phyloP scores from a whole-genome alignment of 2,329 filamentous ascomycete species.

The Paecilomyces dactylethromorphus region DNA sequence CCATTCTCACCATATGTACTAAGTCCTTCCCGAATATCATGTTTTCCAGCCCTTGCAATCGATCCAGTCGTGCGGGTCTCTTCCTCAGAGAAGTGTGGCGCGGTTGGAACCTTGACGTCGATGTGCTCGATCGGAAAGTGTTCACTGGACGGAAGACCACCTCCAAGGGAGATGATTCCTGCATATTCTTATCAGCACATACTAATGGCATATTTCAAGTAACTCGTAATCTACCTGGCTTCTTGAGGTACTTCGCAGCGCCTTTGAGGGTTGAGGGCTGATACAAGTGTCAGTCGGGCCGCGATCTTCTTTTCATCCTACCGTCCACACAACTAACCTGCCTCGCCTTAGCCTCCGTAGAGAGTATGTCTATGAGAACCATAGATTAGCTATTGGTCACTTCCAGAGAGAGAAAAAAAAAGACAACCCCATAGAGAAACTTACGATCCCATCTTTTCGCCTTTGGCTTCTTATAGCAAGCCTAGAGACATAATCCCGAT shows the following conservation, averaged over 20 bases:
- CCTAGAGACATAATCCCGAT: conserved; percentile 16
- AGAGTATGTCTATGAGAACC: conserved; percentile 20
- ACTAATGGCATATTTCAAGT: background rate
- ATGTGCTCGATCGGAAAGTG: conserved; percentile 89
- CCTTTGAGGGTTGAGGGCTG: conserved; percentile 70
- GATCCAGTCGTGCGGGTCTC: conserved; percentile 57
- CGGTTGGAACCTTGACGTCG: conserved; percentile 63
- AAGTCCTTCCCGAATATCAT: conserved; percentile 61
- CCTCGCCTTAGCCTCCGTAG: conserved; percentile 52
- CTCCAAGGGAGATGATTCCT: conserved; percentile 81
- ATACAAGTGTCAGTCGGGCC: conserved; percentile 21
- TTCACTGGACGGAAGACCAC: conserved; percentile 79
- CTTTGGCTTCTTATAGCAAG: conserved; percentile 57
- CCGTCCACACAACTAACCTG: conserved; percentile 22
- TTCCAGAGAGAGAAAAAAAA: background rate
- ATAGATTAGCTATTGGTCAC: background rate
- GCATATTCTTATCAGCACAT: background rate
- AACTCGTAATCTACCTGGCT: conserved; percentile 47
- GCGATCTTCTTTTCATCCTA: background rate
- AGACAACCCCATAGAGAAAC: conserved; percentile 33
- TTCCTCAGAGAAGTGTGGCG: conserved; percentile 64
- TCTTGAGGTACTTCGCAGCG: conserved; percentile 72
- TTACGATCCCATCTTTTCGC: conserved; percentile 80
- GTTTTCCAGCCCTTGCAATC: conserved; percentile 66
- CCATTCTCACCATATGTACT: conserved; percentile 7